A percentile compares a stretch with the other conserved stretches of the same genome.
These are phyloP conservation scores for Knoxia roxburghii DNA, from an alignment of 257 asterid species.

Conservation along the genomic window DNA sequence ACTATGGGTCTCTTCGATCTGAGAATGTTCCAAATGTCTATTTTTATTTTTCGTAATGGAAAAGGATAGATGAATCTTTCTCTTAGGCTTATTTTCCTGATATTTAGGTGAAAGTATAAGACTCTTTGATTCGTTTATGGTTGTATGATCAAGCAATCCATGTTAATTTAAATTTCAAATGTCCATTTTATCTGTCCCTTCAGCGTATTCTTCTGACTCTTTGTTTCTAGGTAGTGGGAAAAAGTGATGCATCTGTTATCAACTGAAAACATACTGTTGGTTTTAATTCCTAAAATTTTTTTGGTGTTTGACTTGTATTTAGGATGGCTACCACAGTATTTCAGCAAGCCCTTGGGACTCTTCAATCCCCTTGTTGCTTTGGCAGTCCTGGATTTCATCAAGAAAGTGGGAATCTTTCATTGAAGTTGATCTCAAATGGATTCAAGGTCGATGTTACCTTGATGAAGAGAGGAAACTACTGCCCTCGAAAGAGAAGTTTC, in stretches of 20 bases:
- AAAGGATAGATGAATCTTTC: neutral
- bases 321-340: slow-evolving; percentile 66
- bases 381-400: slow-evolving; percentile 35
- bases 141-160: neutral
- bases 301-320: slow-evolving; percentile 5
- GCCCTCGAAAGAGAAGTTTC: slow-evolving; percentile 39
- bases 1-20: slow-evolving; percentile 8
- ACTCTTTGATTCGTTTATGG: neutral
- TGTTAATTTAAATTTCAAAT: neutral
- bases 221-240: neutral
- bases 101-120: neutral
- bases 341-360: slow-evolving; percentile 54
- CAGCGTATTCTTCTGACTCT: neutral
- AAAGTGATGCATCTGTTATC: neutral
- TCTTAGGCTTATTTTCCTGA: neutral
- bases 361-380: slow-evolving; percentile 40
- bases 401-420: slow-evolving; percentile 45
- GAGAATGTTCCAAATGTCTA: neutral
- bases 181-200: neutral
- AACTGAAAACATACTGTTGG: neutral
- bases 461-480: slow-evolving; percentile 30
- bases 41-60: neutral
- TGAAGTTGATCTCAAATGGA: slow-evolving; percentile 49
- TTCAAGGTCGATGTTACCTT: slow-evolving; percentile 38
- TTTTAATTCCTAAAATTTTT: neutral